These are phyloP conservation scores for Venustampulla echinocandica DNA, from an alignment of 495 filamentous ascomycete species.

Conservation along the genomic window DNA sequence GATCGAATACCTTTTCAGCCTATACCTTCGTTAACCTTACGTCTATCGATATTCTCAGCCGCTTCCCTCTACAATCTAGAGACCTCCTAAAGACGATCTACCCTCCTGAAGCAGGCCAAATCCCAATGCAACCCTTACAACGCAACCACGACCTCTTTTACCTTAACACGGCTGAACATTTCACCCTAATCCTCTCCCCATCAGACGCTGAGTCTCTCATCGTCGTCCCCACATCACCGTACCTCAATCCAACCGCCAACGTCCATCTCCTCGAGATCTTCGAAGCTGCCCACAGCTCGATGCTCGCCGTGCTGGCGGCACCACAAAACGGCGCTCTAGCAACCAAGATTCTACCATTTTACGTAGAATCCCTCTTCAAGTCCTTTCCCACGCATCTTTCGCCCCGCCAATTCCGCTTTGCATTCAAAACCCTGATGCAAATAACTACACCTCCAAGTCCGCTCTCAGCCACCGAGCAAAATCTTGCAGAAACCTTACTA, in stretches of 20 bases:
- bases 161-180: slow-evolving; percentile 81
- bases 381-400: slow-evolving; percentile 80
- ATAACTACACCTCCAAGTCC: slow-evolving; percentile 76
- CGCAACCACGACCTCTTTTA: slow-evolving; percentile 83
- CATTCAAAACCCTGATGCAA: slow-evolving; percentile 81
- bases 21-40: slow-evolving; percentile 78
- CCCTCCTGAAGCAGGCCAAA: slow-evolving; percentile 48
- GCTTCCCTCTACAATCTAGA: slow-evolving; percentile 60
- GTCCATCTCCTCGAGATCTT: slow-evolving; percentile 66
- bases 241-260: slow-evolving; percentile 60
- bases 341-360: slow-evolving; percentile 69
- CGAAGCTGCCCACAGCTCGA: slow-evolving; percentile 82
- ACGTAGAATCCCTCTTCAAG: slow-evolving; percentile 74
- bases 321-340: slow-evolving; percentile 66
- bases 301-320: slow-evolving; percentile 73
- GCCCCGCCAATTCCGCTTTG: slow-evolving; percentile 82
- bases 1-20: slow-evolving; percentile 61
- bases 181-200: slow-evolving; percentile 60
- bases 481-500: slow-evolving; percentile 68
- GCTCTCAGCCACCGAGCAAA: slow-evolving; percentile 59
- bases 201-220: slow-evolving; percentile 62
- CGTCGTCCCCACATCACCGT: slow-evolving; percentile 63
- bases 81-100: slow-evolving; percentile 60
- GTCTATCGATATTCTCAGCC: slow-evolving; percentile 78
- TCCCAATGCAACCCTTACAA: slow-evolving; percentile 68